phyloP scores from a whole-genome alignment of 805 yeast species.

The Candida schatavii region DNA sequence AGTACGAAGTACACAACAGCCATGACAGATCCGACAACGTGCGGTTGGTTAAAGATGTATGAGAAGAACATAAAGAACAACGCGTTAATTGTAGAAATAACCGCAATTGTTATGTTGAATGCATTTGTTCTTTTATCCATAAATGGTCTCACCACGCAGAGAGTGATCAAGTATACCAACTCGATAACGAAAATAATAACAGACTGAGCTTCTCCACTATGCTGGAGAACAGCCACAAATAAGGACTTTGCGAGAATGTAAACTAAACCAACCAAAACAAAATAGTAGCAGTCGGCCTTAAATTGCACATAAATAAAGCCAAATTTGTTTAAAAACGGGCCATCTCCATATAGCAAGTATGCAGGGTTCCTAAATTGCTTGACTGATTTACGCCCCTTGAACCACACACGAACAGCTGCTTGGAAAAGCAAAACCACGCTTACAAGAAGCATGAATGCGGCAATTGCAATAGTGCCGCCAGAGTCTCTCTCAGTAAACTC shows the following conservation, averaged over 20 bases:
- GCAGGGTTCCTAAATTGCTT: slow-evolving; percentile 86
- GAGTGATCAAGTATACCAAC: slow-evolving; percentile 58
- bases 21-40: slow-evolving; percentile 85
- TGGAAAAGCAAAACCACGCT: slow-evolving; percentile 58
- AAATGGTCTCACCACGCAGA: slow-evolving; percentile 79
- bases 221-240: slow-evolving; percentile 83
- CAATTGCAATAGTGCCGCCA: slow-evolving; percentile 77
- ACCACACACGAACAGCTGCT: slow-evolving; percentile 71
- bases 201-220: slow-evolving; percentile 78
- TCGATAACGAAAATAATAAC: slow-evolving; percentile 75
- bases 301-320: slow-evolving; percentile 92
- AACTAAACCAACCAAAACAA: slow-evolving; percentile 60
- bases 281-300: slow-evolving; percentile 84
- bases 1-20: slow-evolving; percentile 86
- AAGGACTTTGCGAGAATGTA: slow-evolving; percentile 74
- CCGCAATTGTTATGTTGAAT: slow-evolving; percentile 84
- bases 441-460: slow-evolving; percentile 63
- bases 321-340: slow-evolving; percentile 73
- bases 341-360: slow-evolving; percentile 82
- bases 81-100: slow-evolving; percentile 77
- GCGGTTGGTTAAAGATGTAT: slow-evolving; percentile 77
- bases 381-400: slow-evolving; percentile 71
- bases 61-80: slow-evolving; percentile 88
- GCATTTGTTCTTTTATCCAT: slow-evolving; percentile 93
- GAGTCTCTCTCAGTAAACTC: slow-evolving; percentile 83